A percentile compares a stretch with the other conserved stretches of the same genome.
These are phyloP conservation scores for Platanthera zijinensis DNA, from an alignment of 106 monocot genomes.

Conservation along the genomic window DNA sequence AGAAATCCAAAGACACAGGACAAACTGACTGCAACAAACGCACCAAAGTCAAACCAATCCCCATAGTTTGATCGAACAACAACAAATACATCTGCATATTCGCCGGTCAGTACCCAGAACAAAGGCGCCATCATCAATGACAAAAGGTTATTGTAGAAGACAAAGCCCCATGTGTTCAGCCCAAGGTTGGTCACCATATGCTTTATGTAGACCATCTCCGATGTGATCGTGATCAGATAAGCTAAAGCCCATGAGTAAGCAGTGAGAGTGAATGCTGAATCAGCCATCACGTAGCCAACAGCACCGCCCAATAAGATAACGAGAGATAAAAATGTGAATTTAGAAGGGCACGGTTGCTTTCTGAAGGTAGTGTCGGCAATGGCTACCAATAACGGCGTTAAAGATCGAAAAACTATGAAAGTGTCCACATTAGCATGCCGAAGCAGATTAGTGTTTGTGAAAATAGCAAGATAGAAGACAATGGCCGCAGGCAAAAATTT, in stretches of 20 bases:
- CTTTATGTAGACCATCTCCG: constrained; percentile 95
- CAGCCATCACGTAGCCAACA: constrained; percentile 70
- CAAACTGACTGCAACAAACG: constrained; percentile 62
- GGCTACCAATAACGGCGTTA: constrained; percentile 78
- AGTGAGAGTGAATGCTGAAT: constrained; percentile 65
- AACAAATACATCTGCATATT: constrained; percentile 55
- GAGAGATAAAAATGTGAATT: constrained; percentile 68
- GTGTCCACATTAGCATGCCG: constrained; percentile 92
- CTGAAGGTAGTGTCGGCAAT: constrained; percentile 79
- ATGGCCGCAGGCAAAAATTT: constrained; percentile 75
- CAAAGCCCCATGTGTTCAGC: constrained; percentile 88
- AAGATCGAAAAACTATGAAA: constrained; percentile 78
- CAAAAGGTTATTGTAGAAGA: constrained; percentile 80
- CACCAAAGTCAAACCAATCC: constrained; percentile 31
- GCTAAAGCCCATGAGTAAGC: constrained; percentile 88
- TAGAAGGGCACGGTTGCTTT: constrained; percentile 76
- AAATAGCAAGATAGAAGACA: constrained; percentile 89
- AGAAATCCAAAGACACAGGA: constrained; percentile 77
- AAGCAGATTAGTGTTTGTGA: constrained; percentile 90
- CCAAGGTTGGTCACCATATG: constrained; percentile 78
- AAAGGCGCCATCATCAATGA: constrained; percentile 71
- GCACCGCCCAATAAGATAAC: constrained; percentile 69
- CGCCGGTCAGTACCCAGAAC: constrained; percentile 77
- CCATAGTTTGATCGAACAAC: constrained; percentile 22
- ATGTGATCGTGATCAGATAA: constrained; percentile 74